Conservation (phyloP, 495 filamentous ascomycete species). For the Oidiodendron maius region DNA sequence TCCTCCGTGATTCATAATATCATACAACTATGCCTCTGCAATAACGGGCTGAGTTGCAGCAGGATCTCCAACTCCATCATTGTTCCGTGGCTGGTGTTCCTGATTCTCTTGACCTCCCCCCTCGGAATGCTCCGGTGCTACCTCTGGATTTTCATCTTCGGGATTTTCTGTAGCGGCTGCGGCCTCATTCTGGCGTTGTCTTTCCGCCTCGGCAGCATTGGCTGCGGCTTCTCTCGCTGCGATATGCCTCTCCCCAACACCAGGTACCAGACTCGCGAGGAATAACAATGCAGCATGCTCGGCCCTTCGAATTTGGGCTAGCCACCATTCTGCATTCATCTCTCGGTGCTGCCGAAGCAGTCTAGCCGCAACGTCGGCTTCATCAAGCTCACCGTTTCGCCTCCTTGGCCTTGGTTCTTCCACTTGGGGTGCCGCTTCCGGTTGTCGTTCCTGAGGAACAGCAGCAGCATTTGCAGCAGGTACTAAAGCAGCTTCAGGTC, state of each 20-base stretch:
- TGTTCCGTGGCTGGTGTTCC: not conserved
- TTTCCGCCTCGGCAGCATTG: conserved; percentile 19
- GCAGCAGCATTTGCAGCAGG: conserved; percentile 13
- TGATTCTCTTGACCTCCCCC: not conserved
- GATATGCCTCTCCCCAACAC: conserved; percentile 79
- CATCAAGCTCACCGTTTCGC: conserved; percentile 33
- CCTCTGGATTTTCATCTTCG: conserved; percentile 1
- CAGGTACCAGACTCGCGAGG: conserved; percentile 77
- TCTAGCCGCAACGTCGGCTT: conserved; percentile 46
- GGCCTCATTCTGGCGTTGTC: conserved; percentile 18
- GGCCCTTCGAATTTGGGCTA: conserved; percentile 51
- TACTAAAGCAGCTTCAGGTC: conserved; percentile 21
- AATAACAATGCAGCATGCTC: conserved; percentile 80
- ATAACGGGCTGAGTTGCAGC: conserved; percentile 1
- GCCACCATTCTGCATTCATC: conserved; percentile 44
- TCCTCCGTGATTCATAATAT: not conserved
- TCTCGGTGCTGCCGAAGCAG: conserved; percentile 45
- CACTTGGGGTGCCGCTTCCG: conserved; percentile 3
- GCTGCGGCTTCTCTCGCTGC: conserved; percentile 22
- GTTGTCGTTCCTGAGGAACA: conserved; percentile 3
- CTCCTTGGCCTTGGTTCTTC: not conserved
- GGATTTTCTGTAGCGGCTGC: conserved; percentile 8
- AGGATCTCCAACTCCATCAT: not conserved
- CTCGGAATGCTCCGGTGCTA: not conserved
- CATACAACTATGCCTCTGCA: conserved; percentile 7